A percentile compares a stretch with the other conserved stretches of the same genome.
Conservation (phyloP, 208 protist species). For the Acanthamoeba culbertsoni region DNA sequence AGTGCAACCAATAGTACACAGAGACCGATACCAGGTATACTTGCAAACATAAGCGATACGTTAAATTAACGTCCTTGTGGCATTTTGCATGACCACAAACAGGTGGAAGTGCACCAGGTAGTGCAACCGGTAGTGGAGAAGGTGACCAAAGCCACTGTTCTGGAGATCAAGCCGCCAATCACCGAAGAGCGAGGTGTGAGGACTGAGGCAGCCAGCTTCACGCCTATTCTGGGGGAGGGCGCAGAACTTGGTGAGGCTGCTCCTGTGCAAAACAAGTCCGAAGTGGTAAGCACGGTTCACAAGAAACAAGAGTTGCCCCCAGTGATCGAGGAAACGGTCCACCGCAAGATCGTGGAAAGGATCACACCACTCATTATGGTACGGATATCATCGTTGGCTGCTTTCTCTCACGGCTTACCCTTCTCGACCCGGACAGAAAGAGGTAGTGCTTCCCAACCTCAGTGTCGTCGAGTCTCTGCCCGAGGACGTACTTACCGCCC, state of each 20-base stretch:
- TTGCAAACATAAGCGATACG: background rate
- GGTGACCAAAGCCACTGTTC: background rate
- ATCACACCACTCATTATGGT: slow-evolving; percentile 15
- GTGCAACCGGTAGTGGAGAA: background rate
- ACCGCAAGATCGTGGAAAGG: slow-evolving; percentile 10
- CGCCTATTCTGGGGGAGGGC: background rate
- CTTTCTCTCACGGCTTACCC: background rate
- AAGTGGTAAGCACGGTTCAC: background rate
- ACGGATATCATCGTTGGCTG: background rate
- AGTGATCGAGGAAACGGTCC: background rate
- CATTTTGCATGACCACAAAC: background rate
- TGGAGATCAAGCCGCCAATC: background rate
- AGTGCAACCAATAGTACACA: background rate
- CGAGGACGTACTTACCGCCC: background rate
- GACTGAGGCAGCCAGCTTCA: background rate
- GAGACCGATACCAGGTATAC: background rate
- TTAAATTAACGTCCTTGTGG: background rate
- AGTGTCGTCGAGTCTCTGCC: background rate
- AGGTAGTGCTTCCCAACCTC: background rate
- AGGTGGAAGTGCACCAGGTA: slow-evolving; percentile 2
- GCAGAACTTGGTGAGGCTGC: background rate
- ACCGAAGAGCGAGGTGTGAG: background rate
- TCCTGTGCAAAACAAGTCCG: background rate
- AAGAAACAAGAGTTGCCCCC: background rate
- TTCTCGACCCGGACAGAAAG: background rate